phyloP scores from a whole-genome alignment of 2,329 filamentous ascomycete species.

The Claviceps capensis region DNA sequence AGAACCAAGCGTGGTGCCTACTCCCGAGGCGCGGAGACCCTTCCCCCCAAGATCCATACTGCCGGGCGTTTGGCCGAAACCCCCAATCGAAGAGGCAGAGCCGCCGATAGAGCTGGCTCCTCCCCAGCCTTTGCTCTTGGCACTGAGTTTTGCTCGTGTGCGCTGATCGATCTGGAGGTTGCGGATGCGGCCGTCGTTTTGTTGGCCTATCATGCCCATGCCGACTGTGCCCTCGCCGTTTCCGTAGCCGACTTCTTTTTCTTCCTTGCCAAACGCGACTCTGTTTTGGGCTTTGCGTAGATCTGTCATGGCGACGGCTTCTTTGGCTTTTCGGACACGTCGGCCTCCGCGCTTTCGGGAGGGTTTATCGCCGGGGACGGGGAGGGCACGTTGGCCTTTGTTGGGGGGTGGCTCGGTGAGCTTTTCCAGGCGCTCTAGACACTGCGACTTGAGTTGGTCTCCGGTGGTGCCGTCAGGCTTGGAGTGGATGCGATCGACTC shows the following conservation, averaged over 20 bases:
- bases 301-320: constrained; percentile 93
- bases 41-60: constrained; percentile 61
- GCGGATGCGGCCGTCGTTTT: constrained; percentile 79
- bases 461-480: constrained; percentile 72
- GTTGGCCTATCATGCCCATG: constrained; percentile 87
- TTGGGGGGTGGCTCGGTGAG: constrained; percentile 84
- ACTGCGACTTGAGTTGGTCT: constrained; percentile 67
- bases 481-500: constrained; percentile 75
- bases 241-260: constrained; percentile 84
- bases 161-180: constrained; percentile 82
- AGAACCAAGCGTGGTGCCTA: constrained; percentile 53
- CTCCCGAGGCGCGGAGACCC: constrained; percentile 68
- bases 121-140: constrained; percentile 95
- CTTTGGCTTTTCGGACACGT: constrained; percentile 85
- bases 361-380: constrained; percentile 90
- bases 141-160: constrained; percentile 82
- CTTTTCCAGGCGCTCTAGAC: constrained; percentile 78
- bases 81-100: constrained; percentile 67
- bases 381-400: constrained; percentile 73
- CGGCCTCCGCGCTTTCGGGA: constrained; percentile 83
- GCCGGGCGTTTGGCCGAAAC: constrained; percentile 51
- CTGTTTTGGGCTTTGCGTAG: constrained; percentile 91
- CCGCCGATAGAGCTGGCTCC: constrained; percentile 50
- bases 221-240: constrained; percentile 74
- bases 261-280: constrained; percentile 90